phyloP scores from a whole-genome alignment of 2,329 filamentous ascomycete genomes.

The Beauveria medogensis region DNA sequence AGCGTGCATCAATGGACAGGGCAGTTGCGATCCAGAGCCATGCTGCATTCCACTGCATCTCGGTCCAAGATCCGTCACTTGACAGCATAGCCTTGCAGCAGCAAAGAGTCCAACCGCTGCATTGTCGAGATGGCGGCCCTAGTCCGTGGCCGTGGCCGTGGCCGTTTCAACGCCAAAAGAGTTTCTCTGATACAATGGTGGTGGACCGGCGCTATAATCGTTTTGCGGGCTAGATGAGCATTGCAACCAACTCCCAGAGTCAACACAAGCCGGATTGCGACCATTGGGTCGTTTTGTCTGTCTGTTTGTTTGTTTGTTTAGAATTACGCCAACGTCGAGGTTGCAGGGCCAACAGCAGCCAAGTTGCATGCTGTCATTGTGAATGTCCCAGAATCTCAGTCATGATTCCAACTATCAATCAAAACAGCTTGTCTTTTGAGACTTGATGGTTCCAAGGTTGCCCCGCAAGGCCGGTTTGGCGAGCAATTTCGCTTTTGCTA shows the following conservation, averaged over 20 bases:
- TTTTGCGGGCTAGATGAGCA: background rate
- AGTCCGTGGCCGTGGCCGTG: background rate
- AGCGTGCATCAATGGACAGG: too few relatives aligned
- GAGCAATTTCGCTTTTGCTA: constrained; percentile 5
- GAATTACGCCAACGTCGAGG: background rate
- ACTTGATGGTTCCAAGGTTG: background rate
- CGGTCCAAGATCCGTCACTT: background rate
- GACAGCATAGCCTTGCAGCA: background rate
- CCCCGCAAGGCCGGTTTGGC: background rate
- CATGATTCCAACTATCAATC: background rate
- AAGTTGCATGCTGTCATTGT: too few relatives aligned
- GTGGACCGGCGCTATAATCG: background rate
- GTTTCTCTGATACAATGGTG: background rate
- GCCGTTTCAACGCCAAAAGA: background rate
- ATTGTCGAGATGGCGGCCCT: background rate
- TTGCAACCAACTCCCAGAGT: background rate
- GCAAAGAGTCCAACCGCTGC: background rate
- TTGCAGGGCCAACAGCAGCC: background rate
- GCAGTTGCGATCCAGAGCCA: background rate
- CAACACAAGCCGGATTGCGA: too few relatives aligned
- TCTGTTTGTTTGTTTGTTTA: too few relatives aligned
- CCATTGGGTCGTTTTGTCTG: too few relatives aligned
- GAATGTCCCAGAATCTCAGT: background rate
- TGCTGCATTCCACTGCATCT: constrained; percentile 1
- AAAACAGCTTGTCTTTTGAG: background rate